A percentile compares a stretch with the other conserved stretches of the same genome.
These are phyloP conservation scores for Fusarium marasasianum DNA, from an alignment of 2,329 filamentous ascomycete species.

Conservation along the genomic window DNA sequence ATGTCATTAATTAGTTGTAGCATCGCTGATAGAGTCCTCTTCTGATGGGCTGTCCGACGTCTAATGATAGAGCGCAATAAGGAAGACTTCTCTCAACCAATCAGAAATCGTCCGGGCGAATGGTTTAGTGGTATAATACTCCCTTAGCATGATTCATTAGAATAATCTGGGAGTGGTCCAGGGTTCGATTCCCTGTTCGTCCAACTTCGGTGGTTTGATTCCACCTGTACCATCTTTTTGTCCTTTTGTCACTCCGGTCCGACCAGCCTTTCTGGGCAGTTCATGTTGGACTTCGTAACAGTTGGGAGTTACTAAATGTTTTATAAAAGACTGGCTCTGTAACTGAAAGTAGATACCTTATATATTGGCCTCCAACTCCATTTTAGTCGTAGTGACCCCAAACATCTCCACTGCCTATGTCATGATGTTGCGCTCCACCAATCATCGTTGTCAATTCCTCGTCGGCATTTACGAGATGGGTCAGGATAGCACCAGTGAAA, in stretches of 20 bases:
- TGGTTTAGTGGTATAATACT: conserved; percentile 20
- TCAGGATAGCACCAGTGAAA: background rate
- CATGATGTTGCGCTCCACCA: background rate
- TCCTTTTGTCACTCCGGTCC: accelerated
- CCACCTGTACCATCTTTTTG: background rate
- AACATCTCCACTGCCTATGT: background rate
- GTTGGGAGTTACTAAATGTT: background rate
- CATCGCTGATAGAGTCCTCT: background rate
- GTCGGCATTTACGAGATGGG: background rate
- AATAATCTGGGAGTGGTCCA: conserved; percentile 6
- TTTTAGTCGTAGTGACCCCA: background rate
- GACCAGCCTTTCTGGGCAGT: too few relatives aligned
- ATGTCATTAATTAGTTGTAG: conserved; percentile 55
- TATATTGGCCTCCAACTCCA: background rate
- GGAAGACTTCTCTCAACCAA: accelerated
- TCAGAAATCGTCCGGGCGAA: conserved; percentile 4
- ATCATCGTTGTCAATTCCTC: background rate
- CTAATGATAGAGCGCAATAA: accelerated
- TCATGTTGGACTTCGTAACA: accelerated
- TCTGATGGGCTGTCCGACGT: accelerated
- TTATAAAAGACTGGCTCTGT: background rate
- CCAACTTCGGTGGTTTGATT: background rate
- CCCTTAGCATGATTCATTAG: conserved; percentile 1
- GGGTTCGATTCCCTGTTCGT: conserved; percentile 13
- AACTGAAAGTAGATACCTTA: background rate